These are phyloP conservation scores for Erythrophleum fordii DNA, from an alignment of 306 rosid species.

Conservation along the genomic window DNA sequence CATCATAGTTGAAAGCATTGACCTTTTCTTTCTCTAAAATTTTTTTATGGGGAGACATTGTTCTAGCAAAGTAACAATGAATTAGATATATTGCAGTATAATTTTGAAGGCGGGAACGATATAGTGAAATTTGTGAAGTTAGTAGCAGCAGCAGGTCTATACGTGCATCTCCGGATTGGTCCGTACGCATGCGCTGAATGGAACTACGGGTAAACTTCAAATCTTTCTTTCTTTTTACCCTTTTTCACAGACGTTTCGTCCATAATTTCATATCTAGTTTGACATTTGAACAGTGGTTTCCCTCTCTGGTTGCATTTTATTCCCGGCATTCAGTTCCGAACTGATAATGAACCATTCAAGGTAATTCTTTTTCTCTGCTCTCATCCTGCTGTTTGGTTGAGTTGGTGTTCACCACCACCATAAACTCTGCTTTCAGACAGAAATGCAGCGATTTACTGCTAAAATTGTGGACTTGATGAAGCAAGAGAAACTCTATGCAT, in stretches of 20 bases:
- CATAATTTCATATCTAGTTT: not conserved
- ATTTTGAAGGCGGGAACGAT: conserved; percentile 80
- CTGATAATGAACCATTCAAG: conserved; percentile 84
- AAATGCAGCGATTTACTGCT: conserved; percentile 86
- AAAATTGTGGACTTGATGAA: conserved; percentile 87
- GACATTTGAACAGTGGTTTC: conserved; percentile 68
- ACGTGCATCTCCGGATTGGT: conserved; percentile 90
- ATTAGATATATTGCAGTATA: conserved; percentile 52
- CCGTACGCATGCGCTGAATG: conserved; percentile 98
- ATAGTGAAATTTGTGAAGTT: conserved; percentile 77
- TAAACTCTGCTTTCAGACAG: conserved; percentile 63
- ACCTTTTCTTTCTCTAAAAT: not conserved
- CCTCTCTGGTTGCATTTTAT: conserved; percentile 91
- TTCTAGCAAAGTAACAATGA: conserved; percentile 18
- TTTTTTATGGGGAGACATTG: not conserved
- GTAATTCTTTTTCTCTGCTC: conserved; percentile 40
- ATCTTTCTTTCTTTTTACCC: not conserved
- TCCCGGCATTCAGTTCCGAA: conserved; percentile 78
- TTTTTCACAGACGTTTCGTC: not conserved
- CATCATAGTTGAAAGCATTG: not conserved
- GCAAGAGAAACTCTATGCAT: conserved; percentile 79
- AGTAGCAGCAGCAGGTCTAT: conserved; percentile 82
- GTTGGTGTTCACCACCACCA: conserved; percentile 4
- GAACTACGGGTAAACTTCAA: conserved; percentile 83
- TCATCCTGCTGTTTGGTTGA: not conserved